Conservation (phyloP, 225 moss, liverwort and hornwort genomes). For the Anthoceros angustus region DNA sequence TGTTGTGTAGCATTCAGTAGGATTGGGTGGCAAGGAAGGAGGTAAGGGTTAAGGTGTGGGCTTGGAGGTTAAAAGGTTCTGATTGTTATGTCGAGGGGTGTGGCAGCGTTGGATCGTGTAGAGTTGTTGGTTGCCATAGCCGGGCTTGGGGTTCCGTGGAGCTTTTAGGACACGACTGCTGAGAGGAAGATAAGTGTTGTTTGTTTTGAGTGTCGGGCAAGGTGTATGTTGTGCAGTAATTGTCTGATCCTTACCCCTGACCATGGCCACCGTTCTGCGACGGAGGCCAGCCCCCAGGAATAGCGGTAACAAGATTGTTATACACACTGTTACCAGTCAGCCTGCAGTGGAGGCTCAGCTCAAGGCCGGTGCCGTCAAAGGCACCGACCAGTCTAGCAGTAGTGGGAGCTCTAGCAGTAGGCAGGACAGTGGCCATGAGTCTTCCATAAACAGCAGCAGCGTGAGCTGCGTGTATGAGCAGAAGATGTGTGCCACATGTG, state of each 20-base stretch:
- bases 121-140: background rate
- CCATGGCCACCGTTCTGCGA: background rate
- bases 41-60: too few species aligned
- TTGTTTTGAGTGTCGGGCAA: background rate
- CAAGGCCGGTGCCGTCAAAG: background rate
- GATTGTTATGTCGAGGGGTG: too few species aligned
- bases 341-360: background rate
- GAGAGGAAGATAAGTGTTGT: background rate
- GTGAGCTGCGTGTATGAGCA: constrained; percentile 1
- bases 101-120: background rate
- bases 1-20: too few species aligned
- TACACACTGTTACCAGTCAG: background rate
- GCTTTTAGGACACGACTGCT: background rate
- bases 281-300: background rate
- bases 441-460: background rate
- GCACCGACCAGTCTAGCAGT: background rate
- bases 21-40: too few species aligned
- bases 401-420: background rate
- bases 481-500: constrained; percentile 3
- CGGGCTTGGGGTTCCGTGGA: background rate
- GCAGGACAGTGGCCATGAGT: background rate
- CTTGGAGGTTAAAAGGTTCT: too few species aligned
- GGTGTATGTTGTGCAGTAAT: background rate
- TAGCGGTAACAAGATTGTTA: background rate
- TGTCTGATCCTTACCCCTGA: background rate